Evolutionary conservation across 2,329 filamentous ascomycete species (phyloP).

Genomic region (Coniella lustricola): DNA sequence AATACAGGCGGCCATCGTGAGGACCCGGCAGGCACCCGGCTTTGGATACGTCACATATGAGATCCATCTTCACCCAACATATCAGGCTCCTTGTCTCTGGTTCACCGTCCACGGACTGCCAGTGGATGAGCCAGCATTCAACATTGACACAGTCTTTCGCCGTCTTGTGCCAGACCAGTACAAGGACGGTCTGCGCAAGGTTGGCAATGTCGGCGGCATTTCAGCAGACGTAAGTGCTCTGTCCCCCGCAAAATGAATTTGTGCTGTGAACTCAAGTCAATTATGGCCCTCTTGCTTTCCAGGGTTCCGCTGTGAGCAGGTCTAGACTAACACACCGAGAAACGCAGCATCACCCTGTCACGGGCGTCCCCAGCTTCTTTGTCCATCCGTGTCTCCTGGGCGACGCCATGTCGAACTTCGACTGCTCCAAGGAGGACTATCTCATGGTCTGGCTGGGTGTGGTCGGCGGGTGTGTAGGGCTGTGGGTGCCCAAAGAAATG

Average conservation of each 20-base stretch:
- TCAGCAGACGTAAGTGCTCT: constrained; percentile 62
- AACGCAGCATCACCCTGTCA: constrained; percentile 72
- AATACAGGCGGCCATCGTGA: constrained; percentile 35
- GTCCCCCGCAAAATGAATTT: neutral
- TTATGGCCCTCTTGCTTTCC: constrained; percentile 16
- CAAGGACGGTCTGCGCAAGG: constrained; percentile 51
- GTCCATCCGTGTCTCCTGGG: constrained; percentile 88
- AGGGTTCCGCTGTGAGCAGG: constrained; percentile 16
- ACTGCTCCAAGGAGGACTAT: constrained; percentile 60
- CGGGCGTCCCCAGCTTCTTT: constrained; percentile 74
- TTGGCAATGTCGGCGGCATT: constrained; percentile 64
- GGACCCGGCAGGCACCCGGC: constrained; percentile 24
- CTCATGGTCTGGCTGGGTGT: constrained; percentile 85
- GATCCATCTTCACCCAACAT: constrained; percentile 68
- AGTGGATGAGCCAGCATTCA: constrained; percentile 47
- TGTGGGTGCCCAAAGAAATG: constrained; percentile 70
- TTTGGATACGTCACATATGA: constrained; percentile 58
- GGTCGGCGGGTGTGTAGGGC: constrained; percentile 70
- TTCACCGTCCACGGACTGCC: constrained; percentile 59
- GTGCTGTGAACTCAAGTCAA: constrained; percentile 24
- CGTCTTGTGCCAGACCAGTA: constrained; percentile 62
- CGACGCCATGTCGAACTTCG: constrained; percentile 65
- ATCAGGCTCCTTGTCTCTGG: constrained; percentile 69
- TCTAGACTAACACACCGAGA: constrained; percentile 36
- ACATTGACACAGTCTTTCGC: constrained; percentile 63